Evolutionary conservation across 2,329 filamentous ascomycete species (phyloP).

Genomic region (Penicillium vulpinum): DNA sequence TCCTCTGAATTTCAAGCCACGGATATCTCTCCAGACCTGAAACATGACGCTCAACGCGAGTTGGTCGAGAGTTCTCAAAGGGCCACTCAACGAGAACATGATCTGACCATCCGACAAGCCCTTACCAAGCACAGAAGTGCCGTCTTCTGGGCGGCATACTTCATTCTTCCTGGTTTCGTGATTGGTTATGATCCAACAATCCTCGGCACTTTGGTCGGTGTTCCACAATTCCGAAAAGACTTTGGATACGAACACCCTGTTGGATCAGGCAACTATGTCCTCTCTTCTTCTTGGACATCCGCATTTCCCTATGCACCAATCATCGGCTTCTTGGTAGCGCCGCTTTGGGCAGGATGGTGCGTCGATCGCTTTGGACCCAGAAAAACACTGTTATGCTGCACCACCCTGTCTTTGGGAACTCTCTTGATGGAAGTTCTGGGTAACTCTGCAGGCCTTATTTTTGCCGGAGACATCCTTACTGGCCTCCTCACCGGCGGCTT

Average conservation of each 20-base stretch:
- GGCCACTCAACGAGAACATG: not conserved
- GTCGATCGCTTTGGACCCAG: constrained; percentile 32
- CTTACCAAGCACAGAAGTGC: not conserved
- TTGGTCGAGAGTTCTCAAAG: not conserved
- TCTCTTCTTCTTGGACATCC: constrained; percentile 28
- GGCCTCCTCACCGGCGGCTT: constrained; percentile 64
- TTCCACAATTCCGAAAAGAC: constrained; percentile 28
- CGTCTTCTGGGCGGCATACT: not conserved
- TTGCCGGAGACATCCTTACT: constrained; percentile 62
- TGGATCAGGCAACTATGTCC: constrained; percentile 21
- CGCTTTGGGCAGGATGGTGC: constrained; percentile 26
- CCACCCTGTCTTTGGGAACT: constrained; percentile 43
- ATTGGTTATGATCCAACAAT: constrained; percentile 6
- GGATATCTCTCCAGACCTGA: not conserved
- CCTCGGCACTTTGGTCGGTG: constrained; percentile 28
- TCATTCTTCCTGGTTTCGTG: not conserved
- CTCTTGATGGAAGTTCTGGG: constrained; percentile 67
- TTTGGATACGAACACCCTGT: constrained; percentile 28
- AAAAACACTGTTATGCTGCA: constrained; percentile 27
- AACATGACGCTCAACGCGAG: not conserved
- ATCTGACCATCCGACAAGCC: not conserved
- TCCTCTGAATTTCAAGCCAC: not conserved
- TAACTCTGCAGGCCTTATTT: constrained; percentile 54
- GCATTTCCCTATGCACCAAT: constrained; percentile 32
- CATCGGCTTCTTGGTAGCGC: constrained; percentile 28